These are phyloP conservation scores for Ceratobasidium sp. DNA, from an alignment of 1,284 basidiomycete genomes.

Conservation along the genomic window DNA sequence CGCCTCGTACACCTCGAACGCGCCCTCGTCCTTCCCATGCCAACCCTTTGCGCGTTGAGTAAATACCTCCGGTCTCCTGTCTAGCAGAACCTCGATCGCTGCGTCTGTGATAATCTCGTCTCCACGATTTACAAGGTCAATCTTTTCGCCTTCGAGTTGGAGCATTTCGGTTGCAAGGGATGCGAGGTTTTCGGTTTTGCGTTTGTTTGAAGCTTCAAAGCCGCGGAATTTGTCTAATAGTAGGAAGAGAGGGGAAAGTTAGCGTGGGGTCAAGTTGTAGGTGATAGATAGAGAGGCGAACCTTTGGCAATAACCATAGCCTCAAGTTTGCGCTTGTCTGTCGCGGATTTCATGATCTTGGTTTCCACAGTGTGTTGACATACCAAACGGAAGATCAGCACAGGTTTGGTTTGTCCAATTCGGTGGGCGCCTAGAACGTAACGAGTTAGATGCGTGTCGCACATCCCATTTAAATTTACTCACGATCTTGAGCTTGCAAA, in stretches of 20 bases:
- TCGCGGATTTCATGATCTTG: slow-evolving; percentile 89
- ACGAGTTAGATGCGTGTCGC: background rate
- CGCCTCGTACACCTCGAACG: slow-evolving; percentile 88
- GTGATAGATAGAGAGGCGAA: slow-evolving; percentile 56
- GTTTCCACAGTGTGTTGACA: slow-evolving; percentile 92
- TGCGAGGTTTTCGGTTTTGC: slow-evolving; percentile 71
- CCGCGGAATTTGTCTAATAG: slow-evolving; percentile 40
- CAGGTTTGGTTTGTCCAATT: slow-evolving; percentile 92
- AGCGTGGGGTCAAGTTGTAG: background rate
- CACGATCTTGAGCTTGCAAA: slow-evolving; percentile 92
- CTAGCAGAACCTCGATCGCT: slow-evolving; percentile 84
- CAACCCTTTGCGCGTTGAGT: slow-evolving; percentile 83
- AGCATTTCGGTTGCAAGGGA: slow-evolving; percentile 87
- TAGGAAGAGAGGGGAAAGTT: slow-evolving; percentile 26
- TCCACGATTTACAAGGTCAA: slow-evolving; percentile 84
- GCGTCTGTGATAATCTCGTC: slow-evolving; percentile 84
- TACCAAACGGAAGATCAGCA: slow-evolving; percentile 90
- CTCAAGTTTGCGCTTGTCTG: slow-evolving; percentile 90
- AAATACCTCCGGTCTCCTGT: slow-evolving; percentile 86
- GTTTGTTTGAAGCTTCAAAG: slow-evolving; percentile 51
- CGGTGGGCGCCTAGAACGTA: slow-evolving; percentile 73
- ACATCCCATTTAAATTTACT: background rate
- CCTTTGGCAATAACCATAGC: slow-evolving; percentile 95
- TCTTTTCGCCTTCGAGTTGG: slow-evolving; percentile 87
- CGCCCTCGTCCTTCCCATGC: slow-evolving; percentile 64